Evolutionary conservation across 1,284 basidiomycete species (phyloP), one percentile per base, ranked within the genome.

Genomic region (Cryptococcus sp.): DNA sequence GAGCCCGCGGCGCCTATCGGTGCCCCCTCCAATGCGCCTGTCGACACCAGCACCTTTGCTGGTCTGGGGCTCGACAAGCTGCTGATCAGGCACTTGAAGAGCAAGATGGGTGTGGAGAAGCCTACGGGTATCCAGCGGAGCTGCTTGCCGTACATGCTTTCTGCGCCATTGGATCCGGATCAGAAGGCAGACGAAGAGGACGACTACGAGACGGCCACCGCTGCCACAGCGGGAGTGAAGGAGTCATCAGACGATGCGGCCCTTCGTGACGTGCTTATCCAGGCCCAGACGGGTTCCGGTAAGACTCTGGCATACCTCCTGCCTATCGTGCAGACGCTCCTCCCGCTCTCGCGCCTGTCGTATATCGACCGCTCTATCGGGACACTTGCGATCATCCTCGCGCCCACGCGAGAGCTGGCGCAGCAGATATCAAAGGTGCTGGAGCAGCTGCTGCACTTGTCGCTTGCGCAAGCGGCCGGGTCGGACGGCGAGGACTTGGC

Each of bases 271-370:
- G 84, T 91, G 15, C 93, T 98, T 72, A 89, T 99, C 53, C 94
- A 98, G 73, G 91, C 92, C 4, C 95, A 99, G 74, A 98, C 96
- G 0, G 96, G 96, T 58, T 98, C 94, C 0, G 96, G 96, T 66
- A 98, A 98, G 79, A 98, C 95, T 0, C 80, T 98, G 21, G 85
- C 95, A 3, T 99, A 91, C 78, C 84, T 98, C 16, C 84, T 98
- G 4, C 96, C 96, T 18, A 93, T 98, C 73, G 83, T 99, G 40
- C 92, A 98, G 67, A 91, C 95, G 71, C 81, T 93, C 23, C 83
- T 98, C 28, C 91, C 92, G 0, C 81, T 98, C 37, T 90, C 91
- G 53, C 84, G 85, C 16, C 81, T 86, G 20, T 92, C 90, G 1
- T 92, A 91, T 70, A 92, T 95, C 66, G 91, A 95, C 77, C 83